These are phyloP conservation scores for Lactarius tabidus DNA, from an alignment of 768 basidiomycete genomes.

Conservation along the genomic window DNA sequence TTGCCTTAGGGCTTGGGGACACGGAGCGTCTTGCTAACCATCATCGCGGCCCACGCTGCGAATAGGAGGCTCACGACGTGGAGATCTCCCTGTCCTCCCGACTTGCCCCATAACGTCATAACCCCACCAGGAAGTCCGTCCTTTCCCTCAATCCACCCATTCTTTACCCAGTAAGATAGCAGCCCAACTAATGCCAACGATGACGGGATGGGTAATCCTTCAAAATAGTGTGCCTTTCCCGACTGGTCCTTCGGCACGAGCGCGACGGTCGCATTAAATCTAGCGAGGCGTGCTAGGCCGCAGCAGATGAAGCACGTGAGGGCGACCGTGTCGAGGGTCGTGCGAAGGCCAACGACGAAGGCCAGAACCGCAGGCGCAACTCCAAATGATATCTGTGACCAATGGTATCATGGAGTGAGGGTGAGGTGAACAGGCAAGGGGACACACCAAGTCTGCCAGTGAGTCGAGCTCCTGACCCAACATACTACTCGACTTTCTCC, in stretches of 20 bases:
- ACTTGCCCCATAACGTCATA: conserved; percentile 65
- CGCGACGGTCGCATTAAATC: conserved; percentile 98
- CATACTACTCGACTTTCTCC: conserved; percentile 94
- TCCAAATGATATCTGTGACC: conserved; percentile 86
- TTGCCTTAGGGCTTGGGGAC: conserved; percentile 65
- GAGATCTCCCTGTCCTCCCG: conserved; percentile 77
- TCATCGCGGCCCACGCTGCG: conserved; percentile 84
- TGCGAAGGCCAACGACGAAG: conserved; percentile 87
- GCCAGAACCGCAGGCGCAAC: conserved; percentile 93
- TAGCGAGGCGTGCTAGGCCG: conserved; percentile 92
- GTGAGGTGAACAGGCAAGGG: conserved; percentile 5
- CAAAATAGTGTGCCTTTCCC: conserved; percentile 94
- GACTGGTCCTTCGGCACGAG: conserved; percentile 79
- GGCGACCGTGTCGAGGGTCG: conserved; percentile 83
- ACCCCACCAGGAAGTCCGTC: conserved; percentile 72
- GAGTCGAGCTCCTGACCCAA: conserved; percentile 97
- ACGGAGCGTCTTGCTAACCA: conserved; percentile 96
- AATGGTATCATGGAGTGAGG: background rate
- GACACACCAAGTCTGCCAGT: conserved; percentile 85
- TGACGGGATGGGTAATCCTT: conserved; percentile 95
- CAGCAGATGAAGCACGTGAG: conserved; percentile 92
- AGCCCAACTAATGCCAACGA: conserved; percentile 75
- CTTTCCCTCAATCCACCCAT: conserved; percentile 81
- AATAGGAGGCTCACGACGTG: conserved; percentile 79
- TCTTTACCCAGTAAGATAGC: conserved; percentile 76